These are phyloP conservation scores for Coniochaeta sp. DNA, from an alignment of 2,329 filamentous ascomycete species.

Conservation along the genomic window DNA sequence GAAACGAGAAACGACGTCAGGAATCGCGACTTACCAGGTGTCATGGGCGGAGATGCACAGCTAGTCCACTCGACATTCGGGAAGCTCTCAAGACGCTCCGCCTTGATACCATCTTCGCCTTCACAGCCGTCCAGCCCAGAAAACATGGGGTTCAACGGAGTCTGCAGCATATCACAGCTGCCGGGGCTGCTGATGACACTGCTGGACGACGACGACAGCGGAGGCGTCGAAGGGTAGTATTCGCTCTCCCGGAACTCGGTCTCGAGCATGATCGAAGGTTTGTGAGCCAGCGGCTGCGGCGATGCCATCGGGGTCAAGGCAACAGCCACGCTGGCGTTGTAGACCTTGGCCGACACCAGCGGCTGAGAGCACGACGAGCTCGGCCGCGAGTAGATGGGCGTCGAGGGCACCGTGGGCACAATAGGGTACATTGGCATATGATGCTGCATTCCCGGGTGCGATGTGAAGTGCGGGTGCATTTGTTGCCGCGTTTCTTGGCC, in stretches of 20 bases:
- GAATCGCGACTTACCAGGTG: slow-evolving; percentile 62
- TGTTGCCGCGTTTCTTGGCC: slow-evolving; percentile 67
- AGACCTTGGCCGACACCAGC: slow-evolving; percentile 39
- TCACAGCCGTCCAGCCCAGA: slow-evolving; percentile 63
- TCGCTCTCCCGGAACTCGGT: slow-evolving; percentile 62
- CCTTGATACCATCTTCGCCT: slow-evolving; percentile 65
- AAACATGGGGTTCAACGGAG: slow-evolving; percentile 76
- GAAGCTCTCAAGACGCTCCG: slow-evolving; percentile 64
- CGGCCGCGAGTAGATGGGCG: slow-evolving; percentile 58
- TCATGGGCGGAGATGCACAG: slow-evolving; percentile 77
- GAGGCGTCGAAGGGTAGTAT: slow-evolving; percentile 74
- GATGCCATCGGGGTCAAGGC: slow-evolving; percentile 71
- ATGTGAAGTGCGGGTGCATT: slow-evolving; percentile 68
- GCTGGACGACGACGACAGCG: slow-evolving; percentile 74
- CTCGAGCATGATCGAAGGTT: slow-evolving; percentile 72
- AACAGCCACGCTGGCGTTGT: slow-evolving; percentile 45
- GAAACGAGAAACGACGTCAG: slow-evolving; percentile 1
- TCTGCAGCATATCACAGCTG: slow-evolving; percentile 68
- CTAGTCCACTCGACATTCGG: slow-evolving; percentile 69
- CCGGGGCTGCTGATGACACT: slow-evolving; percentile 84
- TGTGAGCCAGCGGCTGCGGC: slow-evolving; percentile 65
- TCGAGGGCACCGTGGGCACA: slow-evolving; percentile 52
- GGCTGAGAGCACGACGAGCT: slow-evolving; percentile 59
- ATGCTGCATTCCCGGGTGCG: slow-evolving; percentile 35
- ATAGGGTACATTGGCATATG: slow-evolving; percentile 47